These are phyloP conservation scores for Gnomoniopsis sp. DNA, from an alignment of 2,329 filamentous ascomycete species.

Conservation along the genomic window DNA sequence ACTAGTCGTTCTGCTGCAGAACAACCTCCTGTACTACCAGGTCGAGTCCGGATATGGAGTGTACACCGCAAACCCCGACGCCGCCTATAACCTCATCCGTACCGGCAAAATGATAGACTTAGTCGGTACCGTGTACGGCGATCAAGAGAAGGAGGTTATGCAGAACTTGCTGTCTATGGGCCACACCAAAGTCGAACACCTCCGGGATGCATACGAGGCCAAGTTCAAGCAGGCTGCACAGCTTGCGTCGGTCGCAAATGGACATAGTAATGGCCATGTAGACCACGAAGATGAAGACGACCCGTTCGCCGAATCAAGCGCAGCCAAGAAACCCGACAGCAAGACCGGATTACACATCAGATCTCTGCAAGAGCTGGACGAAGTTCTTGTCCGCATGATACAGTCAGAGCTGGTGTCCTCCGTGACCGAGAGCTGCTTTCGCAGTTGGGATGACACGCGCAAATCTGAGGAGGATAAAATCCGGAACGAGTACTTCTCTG, in stretches of 20 bases:
- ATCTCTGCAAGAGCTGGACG: constrained; percentile 46
- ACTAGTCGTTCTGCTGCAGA: constrained; percentile 80
- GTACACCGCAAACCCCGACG: constrained; percentile 80
- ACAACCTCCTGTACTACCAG: constrained; percentile 77
- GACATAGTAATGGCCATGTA: constrained; percentile 21
- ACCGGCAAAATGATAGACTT: constrained; percentile 77
- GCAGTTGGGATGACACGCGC: constrained; percentile 58
- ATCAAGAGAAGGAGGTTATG: constrained; percentile 70
- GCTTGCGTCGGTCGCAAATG: neutral
- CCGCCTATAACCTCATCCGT: constrained; percentile 79
- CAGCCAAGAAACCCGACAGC: constrained; percentile 28
- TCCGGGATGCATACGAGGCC: constrained; percentile 59
- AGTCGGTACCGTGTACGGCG: constrained; percentile 70
- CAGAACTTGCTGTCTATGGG: constrained; percentile 74
- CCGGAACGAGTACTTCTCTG: constrained; percentile 49
- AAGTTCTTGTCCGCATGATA: constrained; percentile 52
- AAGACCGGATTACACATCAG: constrained; percentile 34
- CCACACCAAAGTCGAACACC: constrained; percentile 68
- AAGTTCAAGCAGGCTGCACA: constrained; percentile 27
- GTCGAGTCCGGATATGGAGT: constrained; percentile 62
- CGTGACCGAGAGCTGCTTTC: constrained; percentile 54
- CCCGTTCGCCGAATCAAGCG: constrained; percentile 10
- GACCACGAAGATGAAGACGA: constrained; percentile 29
- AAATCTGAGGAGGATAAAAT: constrained; percentile 62
- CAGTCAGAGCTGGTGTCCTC: constrained; percentile 66